These are phyloP conservation scores for Ophiostoma triangulosporum DNA, from an alignment of 2,329 filamentous ascomycete species.

Conservation along the genomic window DNA sequence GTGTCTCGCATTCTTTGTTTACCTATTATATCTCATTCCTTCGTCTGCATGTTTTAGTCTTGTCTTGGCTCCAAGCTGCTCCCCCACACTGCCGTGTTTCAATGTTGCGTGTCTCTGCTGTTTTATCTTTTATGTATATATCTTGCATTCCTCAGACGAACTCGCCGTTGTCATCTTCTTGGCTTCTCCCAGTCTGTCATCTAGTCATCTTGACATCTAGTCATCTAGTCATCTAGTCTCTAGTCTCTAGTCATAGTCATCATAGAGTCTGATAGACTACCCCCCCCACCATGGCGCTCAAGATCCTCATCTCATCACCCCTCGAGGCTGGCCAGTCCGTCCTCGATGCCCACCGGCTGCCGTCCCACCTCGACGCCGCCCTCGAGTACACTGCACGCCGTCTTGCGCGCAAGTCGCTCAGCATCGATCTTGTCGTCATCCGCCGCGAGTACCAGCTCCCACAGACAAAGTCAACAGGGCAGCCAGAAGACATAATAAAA, in stretches of 20 bases:
- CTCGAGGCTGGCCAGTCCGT: conserved; percentile 49
- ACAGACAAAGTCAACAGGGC: background rate
- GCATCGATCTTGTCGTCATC: conserved; percentile 45
- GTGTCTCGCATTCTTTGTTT: too few species aligned
- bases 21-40: too few species aligned
- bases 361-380: conserved; percentile 37
- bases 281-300: conserved; percentile 27
- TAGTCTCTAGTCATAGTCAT: too few species aligned
- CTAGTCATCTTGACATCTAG: too few species aligned
- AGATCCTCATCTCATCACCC: conserved; percentile 46
- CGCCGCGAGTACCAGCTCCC: conserved; percentile 43
- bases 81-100: background rate
- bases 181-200: too few species aligned
- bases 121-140: background rate
- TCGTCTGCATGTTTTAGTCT: too few species aligned
- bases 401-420: conserved; percentile 39
- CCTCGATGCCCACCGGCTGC: conserved; percentile 44
- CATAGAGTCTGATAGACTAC: too few species aligned
- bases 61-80: too few species aligned
- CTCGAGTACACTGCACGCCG: conserved; percentile 45
- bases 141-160: too few species aligned
- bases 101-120: background rate
- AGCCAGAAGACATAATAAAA: background rate
- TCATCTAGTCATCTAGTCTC: too few species aligned
- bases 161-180: too few species aligned